Conservation (phyloP, 2,329 filamentous ascomycete genomes). For the Fusarium falciforme region DNA sequence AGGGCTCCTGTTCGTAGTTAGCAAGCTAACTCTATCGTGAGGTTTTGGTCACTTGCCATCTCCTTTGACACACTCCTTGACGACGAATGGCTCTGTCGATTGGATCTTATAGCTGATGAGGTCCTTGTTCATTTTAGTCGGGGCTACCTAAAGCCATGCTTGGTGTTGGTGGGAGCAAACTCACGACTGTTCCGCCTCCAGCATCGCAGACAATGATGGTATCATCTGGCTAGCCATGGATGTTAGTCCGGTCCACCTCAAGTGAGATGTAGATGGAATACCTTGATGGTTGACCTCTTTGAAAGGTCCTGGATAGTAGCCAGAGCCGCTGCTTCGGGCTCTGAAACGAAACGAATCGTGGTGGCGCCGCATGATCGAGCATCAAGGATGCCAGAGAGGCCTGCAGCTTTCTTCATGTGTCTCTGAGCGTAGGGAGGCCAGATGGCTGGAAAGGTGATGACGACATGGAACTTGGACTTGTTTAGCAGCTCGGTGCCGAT, state of each 20-base stretch:
- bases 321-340: constrained; percentile 60
- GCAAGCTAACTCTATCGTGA: not conserved
- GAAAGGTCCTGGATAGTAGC: constrained; percentile 48
- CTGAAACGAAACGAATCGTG: constrained; percentile 50
- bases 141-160: not conserved
- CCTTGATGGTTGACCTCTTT: constrained; percentile 34
- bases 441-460: constrained; percentile 58
- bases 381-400: constrained; percentile 50
- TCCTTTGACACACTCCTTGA: constrained; percentile 53
- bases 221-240: constrained; percentile 13
- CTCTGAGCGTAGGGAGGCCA: constrained; percentile 54
- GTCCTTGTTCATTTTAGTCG: constrained; percentile 43
- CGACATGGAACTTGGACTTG: constrained; percentile 47
- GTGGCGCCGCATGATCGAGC: constrained; percentile 45
- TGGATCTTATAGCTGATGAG: constrained; percentile 53
- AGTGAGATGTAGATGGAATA: not conserved
- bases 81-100: constrained; percentile 32
- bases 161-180: not conserved
- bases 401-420: constrained; percentile 51
- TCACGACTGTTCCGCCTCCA: constrained; percentile 52
- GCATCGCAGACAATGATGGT: constrained; percentile 51
- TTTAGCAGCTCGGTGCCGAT: constrained; percentile 24
- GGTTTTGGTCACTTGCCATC: constrained; percentile 42
- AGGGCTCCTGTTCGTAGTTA: constrained; percentile 45
- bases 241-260: not conserved